phyloP scores from a whole-genome alignment of 805 yeast species.

The Candida boidinii region DNA sequence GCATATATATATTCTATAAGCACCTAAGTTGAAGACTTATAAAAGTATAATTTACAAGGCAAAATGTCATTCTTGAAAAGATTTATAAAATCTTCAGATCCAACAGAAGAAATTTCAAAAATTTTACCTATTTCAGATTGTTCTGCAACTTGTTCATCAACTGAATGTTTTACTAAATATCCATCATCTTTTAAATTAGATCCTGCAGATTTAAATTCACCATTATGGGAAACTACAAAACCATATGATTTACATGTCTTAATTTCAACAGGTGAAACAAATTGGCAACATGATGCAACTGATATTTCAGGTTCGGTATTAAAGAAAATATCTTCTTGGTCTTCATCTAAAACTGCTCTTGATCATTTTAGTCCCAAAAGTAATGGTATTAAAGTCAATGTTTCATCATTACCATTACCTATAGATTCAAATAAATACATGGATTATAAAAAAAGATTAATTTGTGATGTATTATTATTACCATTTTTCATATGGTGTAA shows the following conservation, averaged over 20 bases:
- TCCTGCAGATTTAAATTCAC: slow-evolving; percentile 14
- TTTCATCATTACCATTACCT: slow-evolving; percentile 38
- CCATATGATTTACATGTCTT: slow-evolving; percentile 66
- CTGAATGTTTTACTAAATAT: slow-evolving; percentile 30
- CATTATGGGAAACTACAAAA: slow-evolving; percentile 64
- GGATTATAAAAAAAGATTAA: slow-evolving; percentile 31
- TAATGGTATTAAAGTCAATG: slow-evolving; percentile 47
- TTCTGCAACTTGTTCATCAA: slow-evolving; percentile 40
- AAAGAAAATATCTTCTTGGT: slow-evolving; percentile 16
- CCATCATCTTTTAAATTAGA: slow-evolving; percentile 44
- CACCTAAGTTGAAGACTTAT: too few species aligned
- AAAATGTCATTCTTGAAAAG: slow-evolving; percentile 15
- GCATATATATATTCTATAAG: too few species aligned
- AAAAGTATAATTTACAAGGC: neutral
- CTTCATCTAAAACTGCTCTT: slow-evolving; percentile 18
- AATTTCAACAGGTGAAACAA: slow-evolving; percentile 75
- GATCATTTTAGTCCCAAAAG: too few species aligned
- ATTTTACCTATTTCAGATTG: slow-evolving; percentile 40
- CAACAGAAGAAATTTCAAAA: slow-evolving; percentile 23
- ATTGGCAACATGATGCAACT: slow-evolving; percentile 77
- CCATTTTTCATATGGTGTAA: slow-evolving; percentile 71
- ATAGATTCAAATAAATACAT: slow-evolving; percentile 34
- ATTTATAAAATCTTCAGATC: slow-evolving; percentile 4
- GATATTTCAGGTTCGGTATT: slow-evolving; percentile 25
- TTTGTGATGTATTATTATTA: slow-evolving; percentile 55